These are phyloP conservation scores for Dorcoceras hygrometricum DNA, from an alignment of 257 asterid species.

Conservation along the genomic window DNA sequence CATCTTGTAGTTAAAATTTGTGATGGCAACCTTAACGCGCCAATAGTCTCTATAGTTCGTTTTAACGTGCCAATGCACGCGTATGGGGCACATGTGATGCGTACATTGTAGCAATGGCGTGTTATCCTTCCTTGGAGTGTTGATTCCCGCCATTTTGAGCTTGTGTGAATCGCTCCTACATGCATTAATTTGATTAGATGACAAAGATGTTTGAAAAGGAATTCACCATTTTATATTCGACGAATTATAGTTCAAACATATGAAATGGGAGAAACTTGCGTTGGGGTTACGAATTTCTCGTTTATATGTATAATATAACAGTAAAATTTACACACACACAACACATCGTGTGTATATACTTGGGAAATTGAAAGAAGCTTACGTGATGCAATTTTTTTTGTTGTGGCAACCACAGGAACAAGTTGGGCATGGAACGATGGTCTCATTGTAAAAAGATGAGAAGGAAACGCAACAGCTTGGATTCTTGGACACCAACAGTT, in stretches of 20 bases:
- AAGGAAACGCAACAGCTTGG: slow-evolving; percentile 76
- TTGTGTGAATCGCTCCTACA: slow-evolving; percentile 45
- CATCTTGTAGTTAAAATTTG: slow-evolving; percentile 64
- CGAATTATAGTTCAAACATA: no score
- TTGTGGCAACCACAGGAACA: slow-evolving; percentile 73
- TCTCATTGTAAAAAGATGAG: slow-evolving; percentile 66
- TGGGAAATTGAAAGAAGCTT: slow-evolving; percentile 21
- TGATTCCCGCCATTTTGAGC: slow-evolving; percentile 45
- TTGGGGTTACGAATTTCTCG: no score
- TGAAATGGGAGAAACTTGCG: no score
- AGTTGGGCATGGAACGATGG: slow-evolving; percentile 67
- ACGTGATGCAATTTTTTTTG: slow-evolving; percentile 63
- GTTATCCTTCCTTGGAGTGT: slow-evolving; percentile 67
- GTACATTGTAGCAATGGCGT: slow-evolving; percentile 62
- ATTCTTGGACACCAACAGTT: slow-evolving; percentile 46
- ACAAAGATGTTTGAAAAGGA: background rate
- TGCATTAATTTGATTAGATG: slow-evolving; percentile 10
- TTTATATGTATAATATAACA: no score
- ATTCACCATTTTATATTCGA: background rate
- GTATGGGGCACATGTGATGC: slow-evolving; percentile 74
- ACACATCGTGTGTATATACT: background rate
- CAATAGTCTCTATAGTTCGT: slow-evolving; percentile 61
- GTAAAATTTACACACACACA: no score
- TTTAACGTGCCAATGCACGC: slow-evolving; percentile 83
- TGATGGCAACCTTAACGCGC: slow-evolving; percentile 67